These are phyloP conservation scores for Wickerhamiella bombiphila DNA, from an alignment of 805 yeast genomes.

Conservation along the genomic window DNA sequence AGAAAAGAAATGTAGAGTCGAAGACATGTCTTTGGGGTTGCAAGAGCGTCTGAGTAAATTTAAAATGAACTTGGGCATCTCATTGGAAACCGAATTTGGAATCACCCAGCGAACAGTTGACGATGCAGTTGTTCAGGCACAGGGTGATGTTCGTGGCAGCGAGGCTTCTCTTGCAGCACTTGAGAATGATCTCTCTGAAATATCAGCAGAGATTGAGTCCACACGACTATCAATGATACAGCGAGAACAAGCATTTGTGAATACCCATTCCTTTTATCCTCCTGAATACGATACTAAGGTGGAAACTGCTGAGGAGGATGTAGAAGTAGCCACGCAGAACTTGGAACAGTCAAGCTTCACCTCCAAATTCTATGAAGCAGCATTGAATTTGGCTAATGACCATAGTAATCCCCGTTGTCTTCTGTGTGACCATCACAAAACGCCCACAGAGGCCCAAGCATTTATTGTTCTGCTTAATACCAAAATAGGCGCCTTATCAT, in stretches of 20 bases:
- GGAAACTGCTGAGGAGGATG: slow-evolving; percentile 38
- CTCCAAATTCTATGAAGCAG: slow-evolving; percentile 51
- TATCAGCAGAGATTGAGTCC: background rate
- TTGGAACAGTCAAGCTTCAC: slow-evolving; percentile 57
- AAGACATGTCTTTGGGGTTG: background rate
- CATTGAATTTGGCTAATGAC: slow-evolving; percentile 42
- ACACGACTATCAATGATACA: too few species aligned
- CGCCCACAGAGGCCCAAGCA: slow-evolving; percentile 19
- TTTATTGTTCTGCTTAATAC: slow-evolving; percentile 19
- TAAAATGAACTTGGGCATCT: background rate
- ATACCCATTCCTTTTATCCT: background rate
- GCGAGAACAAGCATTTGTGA: background rate
- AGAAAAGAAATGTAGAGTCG: background rate
- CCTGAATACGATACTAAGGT: slow-evolving; percentile 27
- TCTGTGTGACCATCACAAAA: slow-evolving; percentile 57
- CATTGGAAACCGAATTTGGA: background rate
- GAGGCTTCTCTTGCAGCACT: background rate
- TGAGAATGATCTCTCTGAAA: background rate
- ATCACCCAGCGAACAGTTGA: background rate
- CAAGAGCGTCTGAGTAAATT: background rate
- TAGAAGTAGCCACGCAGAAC: slow-evolving; percentile 46
- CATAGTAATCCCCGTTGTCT: slow-evolving; percentile 40
- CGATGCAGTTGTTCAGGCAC: background rate
- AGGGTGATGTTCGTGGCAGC: background rate
- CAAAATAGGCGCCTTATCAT: slow-evolving; percentile 23